phyloP scores from a whole-genome alignment of 768 basidiomycete genomes.

The Nidula microcarpa region DNA sequence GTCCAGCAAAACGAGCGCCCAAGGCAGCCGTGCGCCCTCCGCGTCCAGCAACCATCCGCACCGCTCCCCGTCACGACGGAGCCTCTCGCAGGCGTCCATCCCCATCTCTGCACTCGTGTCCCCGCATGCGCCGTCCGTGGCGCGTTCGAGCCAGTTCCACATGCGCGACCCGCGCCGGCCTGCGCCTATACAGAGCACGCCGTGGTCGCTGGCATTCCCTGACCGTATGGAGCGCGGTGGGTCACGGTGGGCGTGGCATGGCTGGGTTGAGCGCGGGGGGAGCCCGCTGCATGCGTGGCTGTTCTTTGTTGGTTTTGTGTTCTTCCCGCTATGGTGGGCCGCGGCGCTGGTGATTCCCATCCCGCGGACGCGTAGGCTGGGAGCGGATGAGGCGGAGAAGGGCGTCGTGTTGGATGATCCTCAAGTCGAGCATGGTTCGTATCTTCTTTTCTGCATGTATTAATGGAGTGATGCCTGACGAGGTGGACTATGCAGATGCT shows the following conservation, averaged over 20 bases:
- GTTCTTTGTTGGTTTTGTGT: slow-evolving; percentile 71
- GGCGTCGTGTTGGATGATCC: slow-evolving; percentile 75
- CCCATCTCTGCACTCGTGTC: slow-evolving; percentile 76
- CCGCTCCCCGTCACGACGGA: slow-evolving; percentile 43
- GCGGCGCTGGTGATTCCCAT: slow-evolving; percentile 44
- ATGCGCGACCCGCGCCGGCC: slow-evolving; percentile 80
- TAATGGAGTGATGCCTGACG: too few species aligned
- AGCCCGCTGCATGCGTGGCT: slow-evolving; percentile 73
- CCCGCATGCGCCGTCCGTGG: slow-evolving; percentile 73
- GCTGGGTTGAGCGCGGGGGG: slow-evolving; percentile 44
- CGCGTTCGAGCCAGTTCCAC: slow-evolving; percentile 58
- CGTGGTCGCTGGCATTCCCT: slow-evolving; percentile 57
- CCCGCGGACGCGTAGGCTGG: slow-evolving; percentile 61
- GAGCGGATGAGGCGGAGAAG: slow-evolving; percentile 56
- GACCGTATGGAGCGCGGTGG: slow-evolving; percentile 21
- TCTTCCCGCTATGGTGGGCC: slow-evolving; percentile 67
- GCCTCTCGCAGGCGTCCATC: slow-evolving; percentile 70
- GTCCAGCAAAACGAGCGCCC: slow-evolving; percentile 36
- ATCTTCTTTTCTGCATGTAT: background rate
- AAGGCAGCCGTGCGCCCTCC: slow-evolving; percentile 3
- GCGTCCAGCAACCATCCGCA: slow-evolving; percentile 10
- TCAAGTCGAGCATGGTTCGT: slow-evolving; percentile 73
- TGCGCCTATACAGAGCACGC: slow-evolving; percentile 51
- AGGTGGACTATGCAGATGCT: slow-evolving; percentile 56
- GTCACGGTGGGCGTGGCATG: slow-evolving; percentile 23